Evolutionary conservation across 2,329 filamentous ascomycete genomes (phyloP), one percentile per base, ranked within the genome.

Genomic region (Trichoderma cornu-damae): DNA sequence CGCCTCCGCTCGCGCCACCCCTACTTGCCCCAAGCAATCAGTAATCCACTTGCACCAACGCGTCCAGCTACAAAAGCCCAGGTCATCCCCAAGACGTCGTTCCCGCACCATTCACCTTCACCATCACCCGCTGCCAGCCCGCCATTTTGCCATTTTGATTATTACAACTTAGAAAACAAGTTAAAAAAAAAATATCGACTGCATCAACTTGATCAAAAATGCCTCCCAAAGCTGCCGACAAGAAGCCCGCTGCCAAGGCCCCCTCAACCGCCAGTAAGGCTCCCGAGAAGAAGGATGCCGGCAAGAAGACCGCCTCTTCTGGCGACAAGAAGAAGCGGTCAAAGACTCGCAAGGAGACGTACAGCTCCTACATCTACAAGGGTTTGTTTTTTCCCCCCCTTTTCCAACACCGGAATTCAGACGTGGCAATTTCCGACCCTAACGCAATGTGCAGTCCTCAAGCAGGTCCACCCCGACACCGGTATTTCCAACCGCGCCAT

Each of bases 311-410:
- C 49, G 90, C 93, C 61, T 86, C 92, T 62, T 86, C 90, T 73
- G 94, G 94, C 65, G 94, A 97, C 70, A 97, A 97, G 91, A 99
- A 99, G 90, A 99, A 97, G 92, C 90, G 94, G 74, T 96, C 91
- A 82, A 99, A 99, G 92, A 90, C 92, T 67, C 88, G 94, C 80
- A 97, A 97, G 89, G 94, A 99, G 85, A 99, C 94, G n/a, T 99
- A 99, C 84, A 95, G 89, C 68, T 95, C 90, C 57, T 99, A 99
- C 86, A 99, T 99, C 80, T 99, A 97, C 89, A 99, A 97, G 84
- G 94, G 93, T 96, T 73, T 76, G 68, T 63, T 32, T 40, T 51
- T 38, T 6, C 11, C 7, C 6, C 14, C 3, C 20, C n/a, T 35
- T 3, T 2, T 16, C 7, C n/a, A 14, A 20, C 22, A n/a, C n/a